Conservation (phyloP, 208 protist species). For the Phytomonas sp. region DNA sequence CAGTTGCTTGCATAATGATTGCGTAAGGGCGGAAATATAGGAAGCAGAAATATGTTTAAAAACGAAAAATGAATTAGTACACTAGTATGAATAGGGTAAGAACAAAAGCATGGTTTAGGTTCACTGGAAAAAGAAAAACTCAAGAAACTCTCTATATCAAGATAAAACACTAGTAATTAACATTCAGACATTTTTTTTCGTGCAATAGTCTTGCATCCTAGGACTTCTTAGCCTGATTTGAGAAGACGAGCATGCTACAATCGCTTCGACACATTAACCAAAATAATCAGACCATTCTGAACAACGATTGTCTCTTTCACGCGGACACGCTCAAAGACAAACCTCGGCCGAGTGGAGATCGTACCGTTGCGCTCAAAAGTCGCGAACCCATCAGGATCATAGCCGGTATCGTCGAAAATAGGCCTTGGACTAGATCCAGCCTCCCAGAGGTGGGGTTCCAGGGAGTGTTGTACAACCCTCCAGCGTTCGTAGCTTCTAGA, state of each 20-base stretch:
- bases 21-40: not conserved
- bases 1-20: constrained; percentile 38
- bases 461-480: constrained; percentile 61
- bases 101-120: not conserved
- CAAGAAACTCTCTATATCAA: not conserved
- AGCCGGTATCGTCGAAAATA: constrained; percentile 34
- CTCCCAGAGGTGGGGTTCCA: constrained; percentile 22
- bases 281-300: constrained; percentile 37
- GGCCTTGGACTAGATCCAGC: constrained; percentile 6
- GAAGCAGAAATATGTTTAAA: not conserved
- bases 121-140: not conserved
- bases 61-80: not conserved
- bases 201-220: not conserved
- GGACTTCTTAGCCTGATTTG: not conserved
- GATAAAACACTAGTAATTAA: not conserved
- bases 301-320: constrained; percentile 72
- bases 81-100: not conserved
- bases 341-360: constrained; percentile 37
- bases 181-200: not conserved
- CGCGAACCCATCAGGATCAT: constrained; percentile 66
- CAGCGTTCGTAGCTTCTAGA: constrained; percentile 51
- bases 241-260: constrained; percentile 12
- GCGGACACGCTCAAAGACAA: constrained; percentile 22
- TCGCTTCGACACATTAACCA: constrained; percentile 49
- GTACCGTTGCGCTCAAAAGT: constrained; percentile 71